These are phyloP conservation scores for Globisporangium camurandrum DNA, from an alignment of 352 stramenopile species.

Conservation along the genomic window DNA sequence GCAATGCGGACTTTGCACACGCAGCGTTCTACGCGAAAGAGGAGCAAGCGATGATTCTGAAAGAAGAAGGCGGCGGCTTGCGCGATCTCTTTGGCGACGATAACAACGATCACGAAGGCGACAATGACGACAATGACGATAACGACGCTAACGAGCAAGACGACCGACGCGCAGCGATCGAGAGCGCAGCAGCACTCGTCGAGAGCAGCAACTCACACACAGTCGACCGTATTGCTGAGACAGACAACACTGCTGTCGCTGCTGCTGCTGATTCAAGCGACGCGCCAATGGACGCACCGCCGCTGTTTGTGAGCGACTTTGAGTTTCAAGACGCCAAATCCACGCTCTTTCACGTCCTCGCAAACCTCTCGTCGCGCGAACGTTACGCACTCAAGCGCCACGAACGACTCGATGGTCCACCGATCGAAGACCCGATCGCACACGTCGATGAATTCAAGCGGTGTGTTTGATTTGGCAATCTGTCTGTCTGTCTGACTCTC, in stretches of 20 bases:
- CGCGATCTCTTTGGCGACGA: slow-evolving; percentile 6
- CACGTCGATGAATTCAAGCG: slow-evolving; percentile 36
- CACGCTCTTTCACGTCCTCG: slow-evolving; percentile 17
- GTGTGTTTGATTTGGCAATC: slow-evolving; percentile 9
- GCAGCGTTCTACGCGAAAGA: slow-evolving; percentile 10
- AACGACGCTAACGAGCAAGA: slow-evolving; percentile 3
- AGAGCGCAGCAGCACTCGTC: too few species aligned
- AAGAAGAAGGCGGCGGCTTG: slow-evolving; percentile 6
- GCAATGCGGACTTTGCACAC: slow-evolving; percentile 8
- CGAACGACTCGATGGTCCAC: slow-evolving; percentile 24
- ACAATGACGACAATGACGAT: not conserved
- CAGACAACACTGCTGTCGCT: not conserved
- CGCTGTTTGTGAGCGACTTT: not conserved
- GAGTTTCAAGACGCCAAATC: slow-evolving; percentile 7
- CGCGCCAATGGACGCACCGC: not conserved
- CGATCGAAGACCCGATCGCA: slow-evolving; percentile 34
- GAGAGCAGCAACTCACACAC: slow-evolving; percentile 2
- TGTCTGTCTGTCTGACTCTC: too few species aligned
- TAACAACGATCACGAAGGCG: slow-evolving; percentile 1
- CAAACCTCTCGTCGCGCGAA: slow-evolving; percentile 24
- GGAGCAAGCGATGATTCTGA: slow-evolving; percentile 6
- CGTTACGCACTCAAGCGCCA: slow-evolving; percentile 22
- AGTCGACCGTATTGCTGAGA: not conserved
- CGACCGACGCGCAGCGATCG: too few species aligned
- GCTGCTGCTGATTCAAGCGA: not conserved